Evolutionary conservation across 495 filamentous ascomycete genomes (phyloP).

Genomic region (Aspergillus baeticus): DNA sequence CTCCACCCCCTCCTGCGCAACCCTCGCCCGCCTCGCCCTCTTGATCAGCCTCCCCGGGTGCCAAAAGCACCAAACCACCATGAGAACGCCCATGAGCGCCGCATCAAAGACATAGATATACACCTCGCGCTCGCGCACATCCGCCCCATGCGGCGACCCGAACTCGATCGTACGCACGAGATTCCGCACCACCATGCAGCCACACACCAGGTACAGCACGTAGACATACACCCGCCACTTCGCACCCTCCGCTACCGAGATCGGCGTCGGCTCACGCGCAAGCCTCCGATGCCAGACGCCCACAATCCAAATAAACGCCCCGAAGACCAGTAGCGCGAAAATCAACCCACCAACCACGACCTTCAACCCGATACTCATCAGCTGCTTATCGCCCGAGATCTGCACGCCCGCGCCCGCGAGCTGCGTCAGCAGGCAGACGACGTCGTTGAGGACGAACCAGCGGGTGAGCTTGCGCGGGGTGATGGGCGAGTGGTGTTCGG

Average conservation of each 20-base stretch:
- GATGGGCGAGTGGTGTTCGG: slow-evolving; percentile 37
- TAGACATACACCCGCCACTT: slow-evolving; percentile 36
- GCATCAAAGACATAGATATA: slow-evolving; percentile 44
- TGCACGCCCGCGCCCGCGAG: slow-evolving; percentile 43
- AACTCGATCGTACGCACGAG: slow-evolving; percentile 45
- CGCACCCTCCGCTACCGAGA: neutral
- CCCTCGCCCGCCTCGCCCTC: slow-evolving; percentile 8
- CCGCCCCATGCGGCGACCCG: slow-evolving; percentile 17
- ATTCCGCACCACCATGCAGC: slow-evolving; percentile 39
- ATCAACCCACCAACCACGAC: slow-evolving; percentile 33
- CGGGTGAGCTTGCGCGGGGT: slow-evolving; percentile 26
- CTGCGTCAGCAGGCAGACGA: slow-evolving; percentile 36
- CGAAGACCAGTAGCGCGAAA: slow-evolving; percentile 33
- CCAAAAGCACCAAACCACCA: slow-evolving; percentile 25
- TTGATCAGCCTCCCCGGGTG: slow-evolving; percentile 37
- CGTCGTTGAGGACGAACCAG: slow-evolving; percentile 39
- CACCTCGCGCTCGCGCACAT: slow-evolving; percentile 30
- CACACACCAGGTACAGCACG: slow-evolving; percentile 37
- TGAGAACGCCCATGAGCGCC: slow-evolving; percentile 28
- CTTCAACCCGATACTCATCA: slow-evolving; percentile 35
- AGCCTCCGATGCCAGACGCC: slow-evolving; percentile 25
- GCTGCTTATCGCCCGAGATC: slow-evolving; percentile 27
- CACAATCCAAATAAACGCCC: slow-evolving; percentile 27
- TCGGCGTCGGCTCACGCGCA: neutral
- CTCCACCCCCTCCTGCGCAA: too few species aligned